Evolutionary conservation across 805 yeast genomes (phyloP).

Genomic region (Hermanozyma aechmeae): DNA sequence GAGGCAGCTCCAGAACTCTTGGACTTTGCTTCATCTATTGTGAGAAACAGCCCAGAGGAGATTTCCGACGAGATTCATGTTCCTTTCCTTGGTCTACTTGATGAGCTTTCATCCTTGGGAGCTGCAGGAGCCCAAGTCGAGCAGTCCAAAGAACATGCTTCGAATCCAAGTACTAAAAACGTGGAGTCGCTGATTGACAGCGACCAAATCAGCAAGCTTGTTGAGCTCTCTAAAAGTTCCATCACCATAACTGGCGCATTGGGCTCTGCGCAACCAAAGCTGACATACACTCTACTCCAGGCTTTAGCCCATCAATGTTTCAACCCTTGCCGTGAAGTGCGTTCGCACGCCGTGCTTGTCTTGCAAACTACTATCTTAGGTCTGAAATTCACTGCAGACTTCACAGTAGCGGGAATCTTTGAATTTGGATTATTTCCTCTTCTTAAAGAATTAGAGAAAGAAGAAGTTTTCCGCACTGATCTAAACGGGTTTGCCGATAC

Average conservation of each 20-base stretch:
- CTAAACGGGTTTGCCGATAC: constrained; percentile 54
- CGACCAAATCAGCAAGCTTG: constrained; percentile 15
- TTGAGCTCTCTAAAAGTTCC: constrained; percentile 52
- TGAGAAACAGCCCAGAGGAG: constrained; percentile 21
- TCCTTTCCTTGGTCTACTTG: constrained; percentile 60
- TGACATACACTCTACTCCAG: constrained; percentile 58
- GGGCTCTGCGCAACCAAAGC: constrained; percentile 23
- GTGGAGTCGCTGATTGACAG: constrained; percentile 21
- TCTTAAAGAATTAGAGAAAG: constrained; percentile 54
- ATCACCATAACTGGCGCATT: constrained; percentile 52
- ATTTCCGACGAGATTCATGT: constrained; percentile 47
- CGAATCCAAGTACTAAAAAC: no score
- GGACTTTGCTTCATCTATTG: constrained; percentile 35
- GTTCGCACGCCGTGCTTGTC: constrained; percentile 53
- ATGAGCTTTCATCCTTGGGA: constrained; percentile 74
- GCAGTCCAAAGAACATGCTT: constrained; percentile 31
- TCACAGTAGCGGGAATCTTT: constrained; percentile 48
- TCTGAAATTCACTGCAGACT: constrained; percentile 21
- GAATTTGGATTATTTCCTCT: constrained; percentile 72
- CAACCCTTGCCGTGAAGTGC: constrained; percentile 75
- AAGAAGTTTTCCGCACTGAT: constrained; percentile 52
- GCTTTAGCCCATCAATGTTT: constrained; percentile 84
- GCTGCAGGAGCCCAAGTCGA: constrained; percentile 74
- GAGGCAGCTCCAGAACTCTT: constrained; percentile 36
- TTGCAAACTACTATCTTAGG: constrained; percentile 48